These are phyloP conservation scores for Porodaedalea pini DNA, from an alignment of 1,284 basidiomycete genomes.

Conservation along the genomic window DNA sequence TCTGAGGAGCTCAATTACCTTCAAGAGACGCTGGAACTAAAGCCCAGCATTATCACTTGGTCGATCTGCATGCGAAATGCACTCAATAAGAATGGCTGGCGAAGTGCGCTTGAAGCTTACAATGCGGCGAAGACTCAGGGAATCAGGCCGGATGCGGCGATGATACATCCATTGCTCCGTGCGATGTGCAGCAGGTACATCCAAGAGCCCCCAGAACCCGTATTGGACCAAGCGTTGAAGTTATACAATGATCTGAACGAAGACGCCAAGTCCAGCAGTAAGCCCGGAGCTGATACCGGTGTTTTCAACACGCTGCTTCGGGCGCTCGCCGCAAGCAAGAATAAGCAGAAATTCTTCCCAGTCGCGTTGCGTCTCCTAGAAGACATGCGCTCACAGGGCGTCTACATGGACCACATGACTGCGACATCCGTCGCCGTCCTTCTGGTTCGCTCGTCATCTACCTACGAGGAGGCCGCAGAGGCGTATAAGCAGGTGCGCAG, in stretches of 20 bases:
- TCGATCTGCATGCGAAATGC: constrained; percentile 49
- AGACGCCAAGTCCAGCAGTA: neutral
- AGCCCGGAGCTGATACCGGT: constrained; percentile 34
- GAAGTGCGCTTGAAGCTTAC: constrained; percentile 47
- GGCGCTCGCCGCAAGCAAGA: constrained; percentile 44
- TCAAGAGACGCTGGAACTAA: constrained; percentile 39
- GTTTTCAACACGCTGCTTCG: constrained; percentile 59
- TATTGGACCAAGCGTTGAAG: constrained; percentile 46
- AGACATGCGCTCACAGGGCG: constrained; percentile 41
- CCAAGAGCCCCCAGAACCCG: constrained; percentile 36
- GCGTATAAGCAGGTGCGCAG: constrained; percentile 49
- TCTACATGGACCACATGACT: constrained; percentile 37
- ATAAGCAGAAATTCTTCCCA: constrained; percentile 44
- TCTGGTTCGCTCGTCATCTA: constrained; percentile 53
- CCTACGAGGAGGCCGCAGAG: constrained; percentile 56
- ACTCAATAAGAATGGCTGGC: constrained; percentile 29
- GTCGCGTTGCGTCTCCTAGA: constrained; percentile 50
- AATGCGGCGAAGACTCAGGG: constrained; percentile 39
- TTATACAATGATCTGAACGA: constrained; percentile 35
- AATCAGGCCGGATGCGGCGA: constrained; percentile 42
- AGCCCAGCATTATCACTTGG: constrained; percentile 44
- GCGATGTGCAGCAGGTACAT: constrained; percentile 41
- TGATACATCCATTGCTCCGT: constrained; percentile 52
- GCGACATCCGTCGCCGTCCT: constrained; percentile 53
- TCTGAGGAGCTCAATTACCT: constrained; percentile 42